Conservation (phyloP, 441 rosid genomes). For the Omphalea diandra region DNA sequence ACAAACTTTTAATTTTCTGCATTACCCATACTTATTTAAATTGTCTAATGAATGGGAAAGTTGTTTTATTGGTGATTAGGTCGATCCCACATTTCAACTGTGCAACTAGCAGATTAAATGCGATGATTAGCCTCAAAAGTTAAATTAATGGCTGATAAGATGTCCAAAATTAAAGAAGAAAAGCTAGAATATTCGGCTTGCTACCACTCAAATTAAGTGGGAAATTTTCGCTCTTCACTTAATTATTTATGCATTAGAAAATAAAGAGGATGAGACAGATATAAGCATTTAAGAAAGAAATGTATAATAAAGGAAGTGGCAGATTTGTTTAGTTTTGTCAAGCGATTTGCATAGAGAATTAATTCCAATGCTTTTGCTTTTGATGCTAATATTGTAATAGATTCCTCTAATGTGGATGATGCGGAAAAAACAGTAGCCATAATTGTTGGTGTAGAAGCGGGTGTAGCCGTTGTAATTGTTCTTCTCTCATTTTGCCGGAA, state of each 20-base stretch:
- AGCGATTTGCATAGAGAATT: background rate
- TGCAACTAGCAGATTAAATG: background rate
- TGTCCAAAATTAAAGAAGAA: conserved; percentile 3
- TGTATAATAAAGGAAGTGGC: conserved; percentile 16
- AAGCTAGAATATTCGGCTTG: background rate
- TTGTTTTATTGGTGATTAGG: too few relatives aligned
- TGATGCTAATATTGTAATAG: conserved; percentile 31
- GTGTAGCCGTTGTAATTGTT: conserved; percentile 61
- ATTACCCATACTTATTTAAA: too few relatives aligned
- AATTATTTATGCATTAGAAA: background rate
- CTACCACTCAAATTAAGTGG: background rate
- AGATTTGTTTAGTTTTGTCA: conserved; percentile 20
- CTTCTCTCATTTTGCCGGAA: conserved; percentile 74
- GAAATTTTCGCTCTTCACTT: background rate
- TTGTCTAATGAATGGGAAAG: too few relatives aligned
- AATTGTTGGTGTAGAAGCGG: conserved; percentile 74
- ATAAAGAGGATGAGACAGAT: background rate
- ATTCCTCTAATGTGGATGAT: conserved; percentile 56
- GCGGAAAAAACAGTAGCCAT: conserved; percentile 82
- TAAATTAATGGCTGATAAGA: background rate
- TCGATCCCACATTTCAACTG: too few relatives aligned
- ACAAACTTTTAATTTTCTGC: too few relatives aligned
- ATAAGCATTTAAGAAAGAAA: background rate
- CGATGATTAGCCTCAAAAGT: background rate
- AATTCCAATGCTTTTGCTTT: conserved; percentile 22